Percentiles rank a stretch among this genome's conserved stretches.
These are phyloP conservation scores for Picea abies DNA, from an alignment of 83 land plant species.

Conservation along the genomic window DNA sequence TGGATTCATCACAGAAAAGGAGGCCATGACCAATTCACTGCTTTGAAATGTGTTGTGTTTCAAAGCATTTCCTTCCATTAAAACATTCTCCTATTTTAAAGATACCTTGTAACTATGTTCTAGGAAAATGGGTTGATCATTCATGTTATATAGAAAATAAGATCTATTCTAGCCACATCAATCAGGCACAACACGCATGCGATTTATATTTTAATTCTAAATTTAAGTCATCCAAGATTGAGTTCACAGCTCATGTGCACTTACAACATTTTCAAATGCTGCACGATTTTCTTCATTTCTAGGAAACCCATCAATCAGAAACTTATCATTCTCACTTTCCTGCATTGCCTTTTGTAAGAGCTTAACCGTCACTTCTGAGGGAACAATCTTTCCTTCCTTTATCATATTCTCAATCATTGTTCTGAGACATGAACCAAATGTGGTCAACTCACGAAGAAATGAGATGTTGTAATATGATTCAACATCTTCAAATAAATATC, in stretches of 20 bases:
- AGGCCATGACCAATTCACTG: no score
- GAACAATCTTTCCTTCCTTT: conserved; percentile 86
- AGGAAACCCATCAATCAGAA: conserved; percentile 90
- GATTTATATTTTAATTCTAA: background rate
- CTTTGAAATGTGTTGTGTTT: no score
- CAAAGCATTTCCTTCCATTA: no score
- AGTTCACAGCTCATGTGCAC: conserved; percentile 10
- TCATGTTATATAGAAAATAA: background rate
- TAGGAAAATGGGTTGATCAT: background rate
- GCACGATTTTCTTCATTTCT: conserved; percentile 87
- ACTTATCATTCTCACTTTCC: conserved; percentile 65
- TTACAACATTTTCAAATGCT: conserved; percentile 78
- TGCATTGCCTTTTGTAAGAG: conserved; percentile 74
- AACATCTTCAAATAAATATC: background rate
- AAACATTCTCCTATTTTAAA: no score
- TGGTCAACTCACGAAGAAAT: conserved; percentile 2
- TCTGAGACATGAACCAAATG: conserved; percentile 29
- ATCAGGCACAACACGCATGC: background rate
- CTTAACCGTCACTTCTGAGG: conserved; percentile 82
- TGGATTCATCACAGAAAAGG: no score
- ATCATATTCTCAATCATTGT: conserved; percentile 85
- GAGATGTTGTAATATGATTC: background rate
- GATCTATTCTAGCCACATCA: background rate
- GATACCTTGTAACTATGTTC: background rate
- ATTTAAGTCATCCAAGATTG: background rate